A percentile compares a stretch with the other conserved stretches of the same genome.
phyloP scores from a whole-genome alignment of 306 rosid species.

The Betula pendula region DNA sequence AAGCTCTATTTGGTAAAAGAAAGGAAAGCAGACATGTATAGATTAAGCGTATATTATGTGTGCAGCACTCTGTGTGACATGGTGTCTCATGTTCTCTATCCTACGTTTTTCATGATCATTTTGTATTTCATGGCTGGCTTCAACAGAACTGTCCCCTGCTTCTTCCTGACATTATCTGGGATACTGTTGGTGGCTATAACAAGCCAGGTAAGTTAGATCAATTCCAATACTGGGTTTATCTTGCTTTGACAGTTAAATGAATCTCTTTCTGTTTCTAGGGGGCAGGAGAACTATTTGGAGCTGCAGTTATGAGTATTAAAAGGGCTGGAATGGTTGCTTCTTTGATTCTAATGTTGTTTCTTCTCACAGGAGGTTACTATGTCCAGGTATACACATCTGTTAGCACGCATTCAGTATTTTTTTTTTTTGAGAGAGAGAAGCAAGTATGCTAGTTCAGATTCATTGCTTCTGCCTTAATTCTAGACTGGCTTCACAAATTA shows the following conservation, averaged over 20 bases:
- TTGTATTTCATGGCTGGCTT: constrained; percentile 95
- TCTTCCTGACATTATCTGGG: constrained; percentile 65
- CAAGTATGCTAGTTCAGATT: background rate
- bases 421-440: background rate
- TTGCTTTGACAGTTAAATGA: background rate
- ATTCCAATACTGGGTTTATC: background rate
- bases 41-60: constrained; percentile 82
- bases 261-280: constrained; percentile 44
- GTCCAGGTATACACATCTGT: constrained; percentile 61
- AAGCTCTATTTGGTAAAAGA: constrained; percentile 79
- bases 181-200: constrained; percentile 76
- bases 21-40: constrained; percentile 93
- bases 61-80: constrained; percentile 96
- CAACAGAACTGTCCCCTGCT: constrained; percentile 64
- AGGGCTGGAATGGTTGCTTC: constrained; percentile 86
- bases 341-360: constrained; percentile 82
- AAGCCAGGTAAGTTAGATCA: constrained; percentile 70
- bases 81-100: constrained; percentile 79
- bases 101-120: constrained; percentile 76
- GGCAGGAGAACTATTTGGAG: constrained; percentile 95
- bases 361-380: constrained; percentile 92
- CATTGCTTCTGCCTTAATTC: background rate
- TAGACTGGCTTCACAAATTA: background rate
- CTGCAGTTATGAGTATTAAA: constrained; percentile 74
- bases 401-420: background rate